Conservation (phyloP, 306 rosid species). For the Hippophae tibetana region DNA sequence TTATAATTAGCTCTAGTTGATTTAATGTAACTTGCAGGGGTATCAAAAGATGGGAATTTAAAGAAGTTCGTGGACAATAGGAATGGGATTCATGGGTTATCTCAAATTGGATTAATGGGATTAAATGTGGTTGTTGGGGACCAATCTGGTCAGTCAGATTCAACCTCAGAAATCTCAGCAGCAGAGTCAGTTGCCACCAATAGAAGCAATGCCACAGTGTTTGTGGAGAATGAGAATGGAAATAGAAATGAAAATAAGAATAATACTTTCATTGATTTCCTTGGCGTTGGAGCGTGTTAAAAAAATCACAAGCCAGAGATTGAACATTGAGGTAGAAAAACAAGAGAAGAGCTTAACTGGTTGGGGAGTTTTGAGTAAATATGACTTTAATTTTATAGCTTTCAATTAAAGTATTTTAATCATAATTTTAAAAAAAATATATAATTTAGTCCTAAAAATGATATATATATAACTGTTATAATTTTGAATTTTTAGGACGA, state of each 20-base stretch:
- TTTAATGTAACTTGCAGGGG: constrained; percentile 26
- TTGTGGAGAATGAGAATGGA: constrained; percentile 26
- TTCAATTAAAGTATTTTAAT: too few species aligned
- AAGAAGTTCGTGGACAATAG: constrained; percentile 1
- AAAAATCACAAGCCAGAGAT: background rate
- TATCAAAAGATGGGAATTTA: constrained; percentile 19
- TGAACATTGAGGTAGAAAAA: background rate
- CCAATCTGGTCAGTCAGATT: constrained; percentile 53
- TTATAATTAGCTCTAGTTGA: too few species aligned
- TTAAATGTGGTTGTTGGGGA: constrained; percentile 24
- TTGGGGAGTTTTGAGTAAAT: too few species aligned
- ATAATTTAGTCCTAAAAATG: too few species aligned
- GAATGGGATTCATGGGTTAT: background rate
- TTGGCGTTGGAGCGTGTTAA: constrained; percentile 66
- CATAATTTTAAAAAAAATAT: too few species aligned
- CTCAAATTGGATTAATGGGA: constrained; percentile 3
- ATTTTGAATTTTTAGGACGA: too few species aligned
- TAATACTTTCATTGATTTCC: constrained; percentile 74
- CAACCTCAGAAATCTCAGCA: constrained; percentile 62
- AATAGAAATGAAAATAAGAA: constrained; percentile 18
- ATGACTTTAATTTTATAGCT: too few species aligned
- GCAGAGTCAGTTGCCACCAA: constrained; percentile 63
- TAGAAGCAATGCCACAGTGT: constrained; percentile 32
- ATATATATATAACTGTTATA: too few species aligned
- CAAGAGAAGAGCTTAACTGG: background rate